Evolutionary conservation across 2,329 filamentous ascomycete genomes (phyloP).

Genomic region (Fusarium metavorans): DNA sequence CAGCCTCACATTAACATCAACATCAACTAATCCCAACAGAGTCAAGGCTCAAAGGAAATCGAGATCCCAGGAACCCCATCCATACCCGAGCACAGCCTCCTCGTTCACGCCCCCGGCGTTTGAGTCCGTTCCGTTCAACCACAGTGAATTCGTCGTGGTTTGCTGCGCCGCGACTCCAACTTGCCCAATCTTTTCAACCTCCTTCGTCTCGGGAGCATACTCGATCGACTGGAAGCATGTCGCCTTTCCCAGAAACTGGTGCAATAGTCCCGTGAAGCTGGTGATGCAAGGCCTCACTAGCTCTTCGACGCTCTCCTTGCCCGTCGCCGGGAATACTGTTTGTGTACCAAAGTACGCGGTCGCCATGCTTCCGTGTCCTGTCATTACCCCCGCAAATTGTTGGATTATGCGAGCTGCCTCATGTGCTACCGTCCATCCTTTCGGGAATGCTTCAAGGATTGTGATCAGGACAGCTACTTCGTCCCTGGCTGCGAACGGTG

Average conservation of each 20-base stretch:
- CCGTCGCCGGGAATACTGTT: constrained; percentile 21
- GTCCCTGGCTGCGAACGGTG: constrained; percentile 48
- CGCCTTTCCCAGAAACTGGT: constrained; percentile 50
- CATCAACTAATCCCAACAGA: background rate
- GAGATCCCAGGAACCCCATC: constrained; percentile 44
- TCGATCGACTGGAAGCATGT: constrained; percentile 46
- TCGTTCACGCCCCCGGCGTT: constrained; percentile 32
- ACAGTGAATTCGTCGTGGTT: constrained; percentile 33
- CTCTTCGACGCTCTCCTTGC: constrained; percentile 33
- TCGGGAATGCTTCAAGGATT: constrained; percentile 54
- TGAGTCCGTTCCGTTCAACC: constrained; percentile 31
- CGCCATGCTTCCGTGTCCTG: constrained; percentile 30
- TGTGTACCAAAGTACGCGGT: constrained; percentile 32
- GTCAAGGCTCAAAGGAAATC: constrained; percentile 38
- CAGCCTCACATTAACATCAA: background rate
- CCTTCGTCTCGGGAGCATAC: constrained; percentile 34
- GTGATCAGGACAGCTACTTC: constrained; percentile 50
- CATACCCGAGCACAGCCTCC: constrained; percentile 38
- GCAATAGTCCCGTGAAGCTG: constrained; percentile 44
- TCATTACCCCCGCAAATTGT: constrained; percentile 42
- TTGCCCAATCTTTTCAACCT: constrained; percentile 14
- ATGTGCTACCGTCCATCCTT: constrained; percentile 50
- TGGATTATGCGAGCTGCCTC: constrained; percentile 51
- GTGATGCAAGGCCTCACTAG: constrained; percentile 34
- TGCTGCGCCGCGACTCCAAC: constrained; percentile 27